A percentile compares a stretch with the other conserved stretches of the same genome.
Conservation (phyloP, 345 rosid species). For the Melastoma malabathricum region DNA sequence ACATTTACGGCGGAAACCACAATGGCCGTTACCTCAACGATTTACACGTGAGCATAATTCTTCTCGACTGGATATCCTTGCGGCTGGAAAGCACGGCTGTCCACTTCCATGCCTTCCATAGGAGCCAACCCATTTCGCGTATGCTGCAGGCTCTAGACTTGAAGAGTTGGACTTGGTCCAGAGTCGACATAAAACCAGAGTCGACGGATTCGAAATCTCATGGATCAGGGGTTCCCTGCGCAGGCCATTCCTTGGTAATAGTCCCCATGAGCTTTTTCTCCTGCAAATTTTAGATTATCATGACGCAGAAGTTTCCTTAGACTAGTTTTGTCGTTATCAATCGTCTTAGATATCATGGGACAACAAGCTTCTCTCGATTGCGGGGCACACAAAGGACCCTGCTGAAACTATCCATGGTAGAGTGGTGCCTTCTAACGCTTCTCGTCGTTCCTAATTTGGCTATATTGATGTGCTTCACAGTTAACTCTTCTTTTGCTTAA, state of each 20-base stretch:
- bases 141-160: constrained; percentile 68
- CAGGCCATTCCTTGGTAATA: constrained; percentile 94
- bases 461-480: no score
- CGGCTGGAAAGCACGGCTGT: no score
- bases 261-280: no score
- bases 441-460: no score
- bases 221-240: constrained; percentile 52
- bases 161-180: constrained; percentile 95
- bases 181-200: constrained; percentile 54
- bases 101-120: no score
- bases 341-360: constrained; percentile 72
- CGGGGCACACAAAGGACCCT: constrained; percentile 92
- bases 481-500: neutral
- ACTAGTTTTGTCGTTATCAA: constrained; percentile 7
- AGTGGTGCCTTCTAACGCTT: no score
- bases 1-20: constrained; percentile 89
- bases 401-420: constrained; percentile 82
- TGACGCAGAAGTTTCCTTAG: no score
- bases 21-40: constrained; percentile 95
- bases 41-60: constrained; percentile 62
- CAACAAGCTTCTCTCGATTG: constrained; percentile 76
- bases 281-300: no score
- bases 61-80: no score
- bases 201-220: constrained; percentile 38
- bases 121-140: no score